Evolutionary conservation across 805 yeast genomes (phyloP).

Genomic region (Peterozyma toletana): DNA sequence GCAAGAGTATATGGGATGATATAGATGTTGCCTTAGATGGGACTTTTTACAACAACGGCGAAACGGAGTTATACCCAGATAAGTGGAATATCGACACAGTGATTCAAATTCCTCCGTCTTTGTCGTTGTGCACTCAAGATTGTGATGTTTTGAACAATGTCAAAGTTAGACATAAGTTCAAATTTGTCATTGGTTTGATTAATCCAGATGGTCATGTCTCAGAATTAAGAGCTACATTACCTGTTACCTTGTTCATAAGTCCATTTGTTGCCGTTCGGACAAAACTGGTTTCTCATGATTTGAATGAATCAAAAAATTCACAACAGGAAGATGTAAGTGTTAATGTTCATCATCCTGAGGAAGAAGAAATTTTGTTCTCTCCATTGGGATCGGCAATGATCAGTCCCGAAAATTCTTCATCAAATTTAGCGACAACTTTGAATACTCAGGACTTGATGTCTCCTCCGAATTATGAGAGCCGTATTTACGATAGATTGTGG

Average conservation of each 20-base stretch:
- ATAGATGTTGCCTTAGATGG: slow-evolving; percentile 28
- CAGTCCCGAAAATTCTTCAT: slow-evolving; percentile 12
- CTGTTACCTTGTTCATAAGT: slow-evolving; percentile 31
- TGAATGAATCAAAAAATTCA: slow-evolving; percentile 7
- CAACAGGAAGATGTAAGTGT: slow-evolving; percentile 10
- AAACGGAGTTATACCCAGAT: slow-evolving; percentile 34
- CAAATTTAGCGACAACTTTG: slow-evolving; percentile 13
- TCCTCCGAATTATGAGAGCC: slow-evolving; percentile 81
- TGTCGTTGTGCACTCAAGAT: slow-evolving; percentile 80
- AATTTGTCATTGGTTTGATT: slow-evolving; percentile 33
- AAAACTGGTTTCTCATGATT: slow-evolving; percentile 19
- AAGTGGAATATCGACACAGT: slow-evolving; percentile 67
- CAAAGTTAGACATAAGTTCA: slow-evolving; percentile 46
- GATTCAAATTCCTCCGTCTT: slow-evolving; percentile 62
- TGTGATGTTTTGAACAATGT: slow-evolving; percentile 62
- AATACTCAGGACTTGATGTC: slow-evolving; percentile 51
- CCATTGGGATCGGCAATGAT: slow-evolving; percentile 24
- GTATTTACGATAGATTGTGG: slow-evolving; percentile 77
- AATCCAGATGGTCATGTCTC: slow-evolving; percentile 44
- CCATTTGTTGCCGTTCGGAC: slow-evolving; percentile 77
- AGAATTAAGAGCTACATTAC: slow-evolving; percentile 45
- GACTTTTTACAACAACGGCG: slow-evolving; percentile 23
- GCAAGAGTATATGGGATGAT: slow-evolving; percentile 34
- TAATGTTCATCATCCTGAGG: slow-evolving; percentile 14
- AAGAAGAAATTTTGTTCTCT: slow-evolving; percentile 31